A percentile compares a stretch with the other conserved stretches of the same genome.
These are phyloP conservation scores for Carex scoparia DNA, from an alignment of 176 grass and related monocot species.

Conservation along the genomic window DNA sequence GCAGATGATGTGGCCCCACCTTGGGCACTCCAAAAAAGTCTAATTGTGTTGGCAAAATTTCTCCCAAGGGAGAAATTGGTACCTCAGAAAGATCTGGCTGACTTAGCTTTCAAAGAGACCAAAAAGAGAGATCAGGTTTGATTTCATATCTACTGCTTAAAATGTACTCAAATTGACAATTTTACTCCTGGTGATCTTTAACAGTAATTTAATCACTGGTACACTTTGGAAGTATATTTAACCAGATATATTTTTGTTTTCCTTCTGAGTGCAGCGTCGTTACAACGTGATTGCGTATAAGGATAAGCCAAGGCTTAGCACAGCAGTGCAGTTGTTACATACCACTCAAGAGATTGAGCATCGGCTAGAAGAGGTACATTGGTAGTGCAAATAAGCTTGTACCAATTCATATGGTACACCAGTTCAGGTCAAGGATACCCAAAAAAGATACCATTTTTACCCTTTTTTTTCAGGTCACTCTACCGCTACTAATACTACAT, in stretches of 20 bases:
- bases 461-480: slow-evolving; percentile 56
- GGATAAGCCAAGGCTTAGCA: slow-evolving; percentile 75
- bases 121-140: slow-evolving; percentile 70
- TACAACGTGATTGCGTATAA: slow-evolving; percentile 86
- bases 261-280: slow-evolving; percentile 41
- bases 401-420: not conserved
- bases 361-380: slow-evolving; percentile 57
- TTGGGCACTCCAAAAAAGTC: slow-evolving; percentile 77
- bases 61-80: slow-evolving; percentile 86
- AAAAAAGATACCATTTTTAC: not conserved
- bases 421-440: not conserved
- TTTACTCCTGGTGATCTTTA: not conserved
- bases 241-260: slow-evolving; percentile 15
- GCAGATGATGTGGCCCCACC: slow-evolving; percentile 76
- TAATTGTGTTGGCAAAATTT: slow-evolving; percentile 73
- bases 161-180: slow-evolving; percentile 9
- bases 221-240: not conserved
- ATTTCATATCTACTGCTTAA: slow-evolving; percentile 27
- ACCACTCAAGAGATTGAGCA: slow-evolving; percentile 76
- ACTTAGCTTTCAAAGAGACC: slow-evolving; percentile 75
- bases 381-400: not conserved
- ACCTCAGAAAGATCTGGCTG: slow-evolving; percentile 89
- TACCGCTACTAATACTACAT: slow-evolving; percentile 82
- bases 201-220: not conserved
- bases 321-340: slow-evolving; percentile 65